Conservation (phyloP, 1,139 yeast species). For the Geotrichum histeridarum region DNA sequence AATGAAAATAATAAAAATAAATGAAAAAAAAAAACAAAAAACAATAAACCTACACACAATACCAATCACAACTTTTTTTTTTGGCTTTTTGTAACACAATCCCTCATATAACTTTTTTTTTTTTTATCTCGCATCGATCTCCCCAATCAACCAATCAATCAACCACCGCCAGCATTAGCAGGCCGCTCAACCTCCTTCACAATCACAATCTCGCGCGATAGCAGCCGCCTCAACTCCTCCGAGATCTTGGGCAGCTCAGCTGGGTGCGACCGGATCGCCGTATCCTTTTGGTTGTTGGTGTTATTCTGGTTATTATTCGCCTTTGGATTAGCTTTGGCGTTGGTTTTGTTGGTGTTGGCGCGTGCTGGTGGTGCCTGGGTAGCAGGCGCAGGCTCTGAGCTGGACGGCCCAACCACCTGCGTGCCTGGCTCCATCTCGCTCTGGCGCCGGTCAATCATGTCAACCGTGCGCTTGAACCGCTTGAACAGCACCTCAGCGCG, state of each 20-base stretch:
- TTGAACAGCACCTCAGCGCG: conserved; percentile 78
- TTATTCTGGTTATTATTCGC: conserved; percentile 17
- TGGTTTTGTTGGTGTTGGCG: conserved; percentile 15
- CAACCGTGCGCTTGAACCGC: conserved; percentile 72
- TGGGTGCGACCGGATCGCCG: conserved; percentile 23
- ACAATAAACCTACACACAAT: neutral
- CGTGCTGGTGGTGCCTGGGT: conserved; percentile 18
- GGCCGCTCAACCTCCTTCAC: conserved; percentile 54
- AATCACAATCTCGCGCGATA: conserved; percentile 56
- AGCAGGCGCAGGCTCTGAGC: conserved; percentile 19
- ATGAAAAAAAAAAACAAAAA: no score
- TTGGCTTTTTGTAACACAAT: no score
- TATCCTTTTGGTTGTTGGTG: conserved; percentile 21
- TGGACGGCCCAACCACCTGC: neutral
- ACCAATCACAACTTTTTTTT: neutral
- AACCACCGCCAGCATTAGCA: conserved; percentile 39
- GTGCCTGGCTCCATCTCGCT: conserved; percentile 27
- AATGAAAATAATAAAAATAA: neutral
- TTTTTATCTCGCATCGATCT: neutral
- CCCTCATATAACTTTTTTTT: no score
- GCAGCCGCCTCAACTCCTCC: conserved; percentile 53
- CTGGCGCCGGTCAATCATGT: conserved; percentile 62
- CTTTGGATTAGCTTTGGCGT: conserved; percentile 8
- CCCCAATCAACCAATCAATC: neutral
- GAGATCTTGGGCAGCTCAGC: conserved; percentile 38